Evolutionary conservation across 257 asterid species (phyloP), one percentile per base, ranked within the genome.

Genomic region (Primulina tabacum): DNA sequence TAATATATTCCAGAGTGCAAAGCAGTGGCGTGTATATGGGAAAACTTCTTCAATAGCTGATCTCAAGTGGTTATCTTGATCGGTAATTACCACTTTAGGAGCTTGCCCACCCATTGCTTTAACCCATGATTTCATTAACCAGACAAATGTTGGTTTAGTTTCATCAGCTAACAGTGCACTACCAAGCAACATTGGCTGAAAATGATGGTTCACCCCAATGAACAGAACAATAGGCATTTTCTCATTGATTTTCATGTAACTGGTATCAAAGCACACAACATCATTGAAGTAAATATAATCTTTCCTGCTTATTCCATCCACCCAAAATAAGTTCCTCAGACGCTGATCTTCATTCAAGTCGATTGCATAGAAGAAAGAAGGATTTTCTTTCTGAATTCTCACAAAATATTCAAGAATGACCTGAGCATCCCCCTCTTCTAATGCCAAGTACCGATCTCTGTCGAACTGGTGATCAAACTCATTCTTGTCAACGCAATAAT

Each of bases 81-180:
- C 95, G 26, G 89, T 87, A 60, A 93, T 86, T 64, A 93, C 83
- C 71, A 80, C 89, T 75, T 85, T 87, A 52, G 98, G 98, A 71
- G 86, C 80, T 76, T 80, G 86, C 76, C 94, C 95, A 21, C 94
- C 96, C 85, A 90, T 84, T 73, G 98, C 95, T 80, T 91, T 80
- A 60, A 83, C 90, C 98, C 98, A 93, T 67, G 97, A 86, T 86
- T 93, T 93, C 92, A 93, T 80, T 71, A 93, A 82, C 98, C 98
- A 93, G 61, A 87, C 88, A 77, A 82, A 83, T 58, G 96, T 88
- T 1, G 93, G 80, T 74, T 79, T 86, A 34, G 86, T 81, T 72
- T 90, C 97, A 81, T 93, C 97, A 7, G 88, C 97, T 64, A 90
- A 65, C 64, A 93, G 71, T 12, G 90, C 95, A 80, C 95, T 88